These are phyloP conservation scores for Ogataea naganishii DNA, from an alignment of 805 yeast species.

Conservation along the genomic window DNA sequence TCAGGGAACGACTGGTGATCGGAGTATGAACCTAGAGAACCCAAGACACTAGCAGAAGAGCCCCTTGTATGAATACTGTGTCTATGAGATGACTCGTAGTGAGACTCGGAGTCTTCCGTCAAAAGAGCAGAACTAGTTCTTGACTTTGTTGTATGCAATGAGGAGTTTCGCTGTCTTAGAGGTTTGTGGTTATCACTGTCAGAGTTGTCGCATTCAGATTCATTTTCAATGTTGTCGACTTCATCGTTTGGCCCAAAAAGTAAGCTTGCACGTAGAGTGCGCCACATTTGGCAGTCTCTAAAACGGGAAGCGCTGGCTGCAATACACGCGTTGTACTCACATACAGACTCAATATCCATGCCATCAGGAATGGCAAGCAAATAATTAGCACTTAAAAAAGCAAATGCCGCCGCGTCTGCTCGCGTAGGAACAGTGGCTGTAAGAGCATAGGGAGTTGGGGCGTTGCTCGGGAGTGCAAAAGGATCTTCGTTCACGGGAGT, in stretches of 20 bases:
- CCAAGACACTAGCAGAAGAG: no score
- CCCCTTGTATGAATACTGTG: not conserved
- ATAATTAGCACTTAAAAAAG: slow-evolving; percentile 41
- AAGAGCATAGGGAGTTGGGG: slow-evolving; percentile 24
- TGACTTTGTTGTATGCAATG: not conserved
- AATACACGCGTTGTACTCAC: slow-evolving; percentile 46
- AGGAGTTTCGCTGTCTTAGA: not conserved
- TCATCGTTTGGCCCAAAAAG: slow-evolving; percentile 20
- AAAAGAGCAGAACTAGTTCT: slow-evolving; percentile 1
- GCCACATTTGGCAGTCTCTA: slow-evolving; percentile 60
- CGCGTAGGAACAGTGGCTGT: slow-evolving; percentile 35
- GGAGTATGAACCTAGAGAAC: not conserved
- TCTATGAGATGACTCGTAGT: not conserved
- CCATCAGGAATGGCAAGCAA: slow-evolving; percentile 37
- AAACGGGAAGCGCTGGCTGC: slow-evolving; percentile 42
- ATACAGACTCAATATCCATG: slow-evolving; percentile 42
- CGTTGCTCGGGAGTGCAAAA: slow-evolving; percentile 5
- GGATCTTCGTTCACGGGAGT: no score
- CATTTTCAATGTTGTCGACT: slow-evolving; percentile 4
- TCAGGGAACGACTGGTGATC: not conserved
- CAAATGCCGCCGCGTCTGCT: slow-evolving; percentile 34
- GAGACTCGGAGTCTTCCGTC: slow-evolving; percentile 1
- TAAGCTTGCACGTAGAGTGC: slow-evolving; percentile 42
- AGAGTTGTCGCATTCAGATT: slow-evolving; percentile 1
- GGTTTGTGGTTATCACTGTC: not conserved